phyloP scores from a whole-genome alignment of 345 rosid genomes.

The Populus nigra region DNA sequence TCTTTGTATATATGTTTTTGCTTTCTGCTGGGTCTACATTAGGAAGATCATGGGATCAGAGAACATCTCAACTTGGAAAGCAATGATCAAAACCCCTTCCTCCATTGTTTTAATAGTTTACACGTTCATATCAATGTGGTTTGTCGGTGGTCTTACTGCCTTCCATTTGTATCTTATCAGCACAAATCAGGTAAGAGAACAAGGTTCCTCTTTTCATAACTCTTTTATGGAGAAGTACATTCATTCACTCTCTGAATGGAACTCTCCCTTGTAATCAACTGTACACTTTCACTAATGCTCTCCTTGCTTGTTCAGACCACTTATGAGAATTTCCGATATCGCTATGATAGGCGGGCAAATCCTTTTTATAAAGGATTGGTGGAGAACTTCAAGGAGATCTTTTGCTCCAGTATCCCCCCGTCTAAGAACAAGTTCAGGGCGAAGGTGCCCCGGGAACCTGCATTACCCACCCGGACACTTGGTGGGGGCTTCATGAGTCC shows the following conservation, averaged over 20 bases:
- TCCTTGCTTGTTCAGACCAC: constrained; percentile 62
- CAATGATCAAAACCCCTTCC: constrained; percentile 80
- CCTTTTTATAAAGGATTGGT: constrained; percentile 75
- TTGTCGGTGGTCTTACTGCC: constrained; percentile 90
- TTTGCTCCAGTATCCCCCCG: constrained; percentile 62
- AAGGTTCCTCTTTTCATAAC: not conserved
- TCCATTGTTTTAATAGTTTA: constrained; percentile 76
- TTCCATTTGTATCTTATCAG: constrained; percentile 87
- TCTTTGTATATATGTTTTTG: constrained; percentile 82
- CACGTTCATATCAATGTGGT: constrained; percentile 76
- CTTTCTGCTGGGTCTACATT: constrained; percentile 88
- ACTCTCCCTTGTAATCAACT: not conserved
- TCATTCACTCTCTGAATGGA: not conserved
- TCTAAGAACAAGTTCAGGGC: constrained; percentile 77
- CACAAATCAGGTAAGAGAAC: constrained; percentile 72
- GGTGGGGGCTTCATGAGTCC: constrained; percentile 94
- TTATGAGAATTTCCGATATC: constrained; percentile 86
- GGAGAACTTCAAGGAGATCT: constrained; percentile 66
- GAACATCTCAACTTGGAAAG: constrained; percentile 65
- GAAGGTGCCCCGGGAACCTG: constrained; percentile 59
- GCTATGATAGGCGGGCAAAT: constrained; percentile 57
- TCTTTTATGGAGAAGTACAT: not conserved
- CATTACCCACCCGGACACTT: constrained; percentile 51
- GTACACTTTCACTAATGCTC: not conserved
- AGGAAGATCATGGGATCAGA: constrained; percentile 61